Base-by-base conservation (phyloP, 2,329 filamentous ascomycete species). In the Stagonosporopsis cucurbitacearum region DNA sequence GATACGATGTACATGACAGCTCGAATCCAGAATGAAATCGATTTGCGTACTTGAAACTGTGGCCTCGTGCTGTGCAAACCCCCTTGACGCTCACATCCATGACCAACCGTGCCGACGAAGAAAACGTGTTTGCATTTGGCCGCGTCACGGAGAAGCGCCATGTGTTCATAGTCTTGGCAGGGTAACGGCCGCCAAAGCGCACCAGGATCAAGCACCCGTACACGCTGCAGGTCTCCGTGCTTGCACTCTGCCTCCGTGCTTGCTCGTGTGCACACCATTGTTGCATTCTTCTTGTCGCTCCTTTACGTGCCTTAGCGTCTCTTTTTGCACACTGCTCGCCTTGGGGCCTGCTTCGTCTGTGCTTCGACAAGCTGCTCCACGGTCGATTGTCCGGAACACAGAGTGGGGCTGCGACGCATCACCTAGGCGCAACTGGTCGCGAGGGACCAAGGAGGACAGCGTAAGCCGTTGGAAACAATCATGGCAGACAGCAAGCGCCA, bases 401-500 rank as follows among this genome's bases (percentile, higher is more conserved):
- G 47, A 26, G 47, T 56, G 48, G 53, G 53, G 53, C 53, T 48
- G 7, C 25, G 43, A 56, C 35, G 23, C 43, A 33, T 39, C 47
- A 39, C 37, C 51, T 41, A 49, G 54, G 50, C 54, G 54, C 45
- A 37, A 50, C 33, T 46, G 56, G 36, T 42, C 43, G 53, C 48
- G 37, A 46, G 43, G 50, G 42, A 50, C n/a, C 37, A 39, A 22
- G 42, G 26, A 32, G 37, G 35, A 30, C 23, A 33, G 32, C 36
- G 26, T 15, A 43, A 51, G 42, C 30, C 19, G 48, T 20, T 47
- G 40, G 57, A 46, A 47, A 39, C 42, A 39, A 63, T 30, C 56
- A 86, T 85, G 84, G 81, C 84, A 42, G 84, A 87, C 67, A 80
- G 72, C 59, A 87, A 87, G 78, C 82, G 84, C 65, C 82, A 84